Base-by-base conservation (phyloP, 495 filamentous ascomycete genomes). In the Lindgomyces ingoldianus region DNA sequence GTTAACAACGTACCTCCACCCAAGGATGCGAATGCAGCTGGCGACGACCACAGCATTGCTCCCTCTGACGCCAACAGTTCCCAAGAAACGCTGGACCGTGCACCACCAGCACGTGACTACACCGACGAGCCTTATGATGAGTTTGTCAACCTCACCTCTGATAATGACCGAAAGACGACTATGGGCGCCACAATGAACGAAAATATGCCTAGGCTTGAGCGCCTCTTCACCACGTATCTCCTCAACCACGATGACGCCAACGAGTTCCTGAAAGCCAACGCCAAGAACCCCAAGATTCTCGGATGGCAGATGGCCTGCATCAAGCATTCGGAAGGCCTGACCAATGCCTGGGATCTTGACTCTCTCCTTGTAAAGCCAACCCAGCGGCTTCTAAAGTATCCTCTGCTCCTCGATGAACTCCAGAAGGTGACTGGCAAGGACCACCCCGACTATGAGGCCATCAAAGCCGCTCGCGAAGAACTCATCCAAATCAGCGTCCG, bases 251-350 rank as follows among this genome's bases (percentile, higher is more conserved):
- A 93, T 67, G 81, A 83, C 41, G 93, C 94, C 1, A 90, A 89
- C 61, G 87, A 91, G 62, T 87, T 89, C 58, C 81, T 98, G 63
- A 78, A 83, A 42, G 88, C 93, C 73, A 80, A 83, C 55, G 87
- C 87, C 44, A 44, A 64, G 11, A 41, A 61, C 8, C 79, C 82
- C 12, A 88, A 88, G 4, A 90, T 98, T 49, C 84, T 86, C 39
- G 87, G 95, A 51, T 99, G 94, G 94, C 78, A 96, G 29, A 86
- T 88, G 60, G 94, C 96, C 74, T 99, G 94, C 72, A 89, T 89
- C 64, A 83, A 89, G 39, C 90, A 88, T 70, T 93, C 92, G 0
- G 85, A 88, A 56, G 95, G 96, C 71, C 79, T 99, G 25, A 99
- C 94, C 0, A 81, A 81, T 8, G 93, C 95, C 3, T 98, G 95